These are phyloP conservation scores for Pythium apleroticum DNA, from an alignment of 352 stramenopile species.

Conservation along the genomic window DNA sequence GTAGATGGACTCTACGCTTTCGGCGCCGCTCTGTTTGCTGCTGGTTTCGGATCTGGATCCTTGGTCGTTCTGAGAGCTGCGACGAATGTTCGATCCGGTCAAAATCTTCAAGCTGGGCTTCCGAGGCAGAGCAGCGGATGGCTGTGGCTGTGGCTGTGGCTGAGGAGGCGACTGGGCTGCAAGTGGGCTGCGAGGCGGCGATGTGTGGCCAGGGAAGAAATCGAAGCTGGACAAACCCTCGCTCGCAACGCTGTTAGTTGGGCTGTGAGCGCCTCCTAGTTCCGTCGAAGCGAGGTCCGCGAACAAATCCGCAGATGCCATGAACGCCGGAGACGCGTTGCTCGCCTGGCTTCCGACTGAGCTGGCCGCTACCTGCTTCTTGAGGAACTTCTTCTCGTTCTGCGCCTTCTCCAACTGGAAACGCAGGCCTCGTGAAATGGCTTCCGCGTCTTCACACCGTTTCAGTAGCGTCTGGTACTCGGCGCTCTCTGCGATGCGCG, in stretches of 20 bases:
- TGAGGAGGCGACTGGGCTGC: constrained; percentile 20
- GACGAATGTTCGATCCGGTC: background rate
- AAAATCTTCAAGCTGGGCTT: constrained; percentile 22
- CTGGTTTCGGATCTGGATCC: background rate
- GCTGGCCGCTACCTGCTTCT: constrained; percentile 49
- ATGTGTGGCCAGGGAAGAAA: constrained; percentile 27
- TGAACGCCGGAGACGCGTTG: constrained; percentile 9
- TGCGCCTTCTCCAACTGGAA: constrained; percentile 78
- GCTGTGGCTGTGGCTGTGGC: constrained; percentile 13
- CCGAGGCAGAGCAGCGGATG: constrained; percentile 2
- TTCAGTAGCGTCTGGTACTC: constrained; percentile 63
- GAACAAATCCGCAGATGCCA: constrained; percentile 17
- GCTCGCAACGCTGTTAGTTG: constrained; percentile 42
- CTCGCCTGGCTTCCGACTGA: background rate
- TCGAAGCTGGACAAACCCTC: constrained; percentile 68
- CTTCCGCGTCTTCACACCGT: constrained; percentile 60
- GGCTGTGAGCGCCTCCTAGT: constrained; percentile 22
- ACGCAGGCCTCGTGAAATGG: constrained; percentile 58
- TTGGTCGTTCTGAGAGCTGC: background rate
- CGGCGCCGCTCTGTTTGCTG: constrained; percentile 12
- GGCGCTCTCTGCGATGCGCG: constrained; percentile 41
- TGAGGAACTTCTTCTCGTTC: constrained; percentile 75
- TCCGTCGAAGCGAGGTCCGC: constrained; percentile 1
- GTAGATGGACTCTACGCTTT: constrained; percentile 16
- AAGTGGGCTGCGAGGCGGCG: constrained; percentile 25